Percentiles rank a stretch among this genome's conserved stretches.
These are phyloP conservation scores for Diplogelasinospora grovesii DNA, from an alignment of 495 filamentous ascomycete species.

Conservation along the genomic window DNA sequence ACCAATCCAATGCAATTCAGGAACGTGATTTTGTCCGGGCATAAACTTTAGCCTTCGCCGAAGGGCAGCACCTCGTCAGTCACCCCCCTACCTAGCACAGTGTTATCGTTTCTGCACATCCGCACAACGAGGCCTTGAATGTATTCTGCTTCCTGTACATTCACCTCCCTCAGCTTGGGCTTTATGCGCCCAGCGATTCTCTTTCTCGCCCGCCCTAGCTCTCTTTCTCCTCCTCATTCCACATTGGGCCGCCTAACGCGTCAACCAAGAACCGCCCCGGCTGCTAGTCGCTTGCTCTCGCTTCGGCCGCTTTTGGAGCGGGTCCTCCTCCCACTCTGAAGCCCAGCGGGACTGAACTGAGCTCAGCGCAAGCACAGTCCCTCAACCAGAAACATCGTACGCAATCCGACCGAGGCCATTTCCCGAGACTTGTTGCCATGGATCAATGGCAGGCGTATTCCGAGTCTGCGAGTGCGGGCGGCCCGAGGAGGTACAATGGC, in stretches of 20 bases:
- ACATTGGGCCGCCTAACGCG: conserved; percentile 10
- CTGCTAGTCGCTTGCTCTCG: conserved; percentile 1
- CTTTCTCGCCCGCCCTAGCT: too few species aligned
- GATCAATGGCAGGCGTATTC: conserved; percentile 51
- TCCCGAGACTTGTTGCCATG: conserved; percentile 36
- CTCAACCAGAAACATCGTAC: conserved; percentile 9
- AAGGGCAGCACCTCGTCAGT: too few species aligned
- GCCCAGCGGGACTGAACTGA: conserved; percentile 9
- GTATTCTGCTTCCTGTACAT: too few species aligned
- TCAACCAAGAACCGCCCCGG: conserved; percentile 2
- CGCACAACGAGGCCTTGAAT: too few species aligned
- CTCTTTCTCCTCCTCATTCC: not conserved
- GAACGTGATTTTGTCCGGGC: too few species aligned
- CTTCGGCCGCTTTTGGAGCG: conserved; percentile 4
- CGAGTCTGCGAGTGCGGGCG: conserved; percentile 35
- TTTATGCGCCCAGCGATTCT: too few species aligned
- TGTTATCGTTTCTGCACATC: too few species aligned
- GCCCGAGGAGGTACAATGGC: conserved; percentile 46
- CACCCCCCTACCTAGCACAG: too few species aligned
- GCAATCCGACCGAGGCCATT: conserved; percentile 3
- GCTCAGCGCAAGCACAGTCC: conserved; percentile 7
- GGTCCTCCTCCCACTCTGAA: conserved; percentile 11
- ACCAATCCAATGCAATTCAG: too few species aligned
- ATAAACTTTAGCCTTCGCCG: too few species aligned
- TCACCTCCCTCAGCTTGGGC: too few species aligned